Evolutionary conservation across 352 stramenopile species (phyloP).

Genomic region (Phytophthora fragariaefolia): DNA sequence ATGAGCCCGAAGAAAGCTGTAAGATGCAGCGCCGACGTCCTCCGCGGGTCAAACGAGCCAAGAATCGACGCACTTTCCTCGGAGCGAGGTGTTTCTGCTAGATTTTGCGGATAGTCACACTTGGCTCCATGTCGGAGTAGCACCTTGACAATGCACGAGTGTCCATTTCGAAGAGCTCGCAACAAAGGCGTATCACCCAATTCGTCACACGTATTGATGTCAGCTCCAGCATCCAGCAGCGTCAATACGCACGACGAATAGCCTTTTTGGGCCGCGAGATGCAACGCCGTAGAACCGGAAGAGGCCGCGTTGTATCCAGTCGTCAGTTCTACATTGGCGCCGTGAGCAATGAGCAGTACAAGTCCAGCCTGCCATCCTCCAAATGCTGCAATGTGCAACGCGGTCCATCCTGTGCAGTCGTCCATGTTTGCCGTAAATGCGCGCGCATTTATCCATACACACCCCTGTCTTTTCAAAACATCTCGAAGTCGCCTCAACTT

Average conservation of each 20-base stretch:
- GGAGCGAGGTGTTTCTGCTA: not conserved
- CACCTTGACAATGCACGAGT: conserved; percentile 31
- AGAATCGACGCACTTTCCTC: conserved; percentile 7
- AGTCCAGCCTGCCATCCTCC: conserved; percentile 37
- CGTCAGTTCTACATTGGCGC: conserved; percentile 34
- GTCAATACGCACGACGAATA: conserved; percentile 31
- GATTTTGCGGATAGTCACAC: not conserved
- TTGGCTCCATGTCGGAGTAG: conserved; percentile 34
- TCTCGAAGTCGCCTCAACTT: conserved; percentile 22
- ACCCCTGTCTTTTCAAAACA: conserved; percentile 17
- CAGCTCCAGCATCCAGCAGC: conserved; percentile 40
- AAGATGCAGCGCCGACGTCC: conserved; percentile 47
- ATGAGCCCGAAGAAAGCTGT: conserved; percentile 44
- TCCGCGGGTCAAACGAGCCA: conserved; percentile 28
- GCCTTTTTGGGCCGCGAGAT: conserved; percentile 36
- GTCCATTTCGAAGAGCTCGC: conserved; percentile 38
- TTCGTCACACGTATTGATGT: conserved; percentile 22
- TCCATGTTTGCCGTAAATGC: not conserved
- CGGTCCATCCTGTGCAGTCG: conserved; percentile 30
- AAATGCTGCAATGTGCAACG: conserved; percentile 38
- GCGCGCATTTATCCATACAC: conserved; percentile 11
- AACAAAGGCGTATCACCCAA: conserved; percentile 35
- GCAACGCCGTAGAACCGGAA: conserved; percentile 24
- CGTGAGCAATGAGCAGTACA: conserved; percentile 30
- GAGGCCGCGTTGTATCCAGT: conserved; percentile 2